Evolutionary conservation across 2,329 filamentous ascomycete genomes (phyloP), one percentile per base, ranked within the genome.

Genomic region (Beauveria caledonica): DNA sequence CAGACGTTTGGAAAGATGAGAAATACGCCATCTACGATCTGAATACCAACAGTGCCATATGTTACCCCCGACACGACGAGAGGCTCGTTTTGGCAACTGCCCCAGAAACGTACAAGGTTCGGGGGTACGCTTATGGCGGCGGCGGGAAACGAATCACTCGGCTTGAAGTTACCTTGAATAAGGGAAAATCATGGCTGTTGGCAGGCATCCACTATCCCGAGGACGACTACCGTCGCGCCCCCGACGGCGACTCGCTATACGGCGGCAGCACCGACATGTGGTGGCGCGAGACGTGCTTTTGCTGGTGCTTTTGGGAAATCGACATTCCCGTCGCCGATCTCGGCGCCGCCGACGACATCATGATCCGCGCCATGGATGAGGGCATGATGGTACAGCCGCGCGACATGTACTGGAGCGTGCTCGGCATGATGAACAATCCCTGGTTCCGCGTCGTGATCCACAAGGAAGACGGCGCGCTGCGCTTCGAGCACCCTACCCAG

Each of bases 361-460:
- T 95, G 68, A 86, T 96, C 5, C 82, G 92, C 49, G 88, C 87
- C 5, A 96, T 96, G 91, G 92, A 97, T 66, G 92, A 96, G 65
- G 83, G 87, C 59, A 87, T 96, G 84, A 90, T 89, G 72, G 78
- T 90, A 0, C 91, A 96, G 70, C 92, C 92, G 5, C 82, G 90
- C 63, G 92, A 97, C 68, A 94, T 96, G 90, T 96, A 96, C 75
- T 97, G 92, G 92, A 92, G 86, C 62, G 91, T 96, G 2, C 76
- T 96, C 44, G 92, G 92, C 0, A 97, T 97, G 92, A 96, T 97
- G 92, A 96, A 96, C 74, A 96, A 96, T 67, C 89, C 90, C 0
- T 97, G 92, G 92, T 97, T 88, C 72, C 82, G 92, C 5, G 82
- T 97, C 1, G 84, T 86, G 2, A 88, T 97, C 59, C 83, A 85